These are phyloP conservation scores for Ascochyta viciae-villosae DNA, from an alignment of 2,329 filamentous ascomycete genomes.

Conservation along the genomic window DNA sequence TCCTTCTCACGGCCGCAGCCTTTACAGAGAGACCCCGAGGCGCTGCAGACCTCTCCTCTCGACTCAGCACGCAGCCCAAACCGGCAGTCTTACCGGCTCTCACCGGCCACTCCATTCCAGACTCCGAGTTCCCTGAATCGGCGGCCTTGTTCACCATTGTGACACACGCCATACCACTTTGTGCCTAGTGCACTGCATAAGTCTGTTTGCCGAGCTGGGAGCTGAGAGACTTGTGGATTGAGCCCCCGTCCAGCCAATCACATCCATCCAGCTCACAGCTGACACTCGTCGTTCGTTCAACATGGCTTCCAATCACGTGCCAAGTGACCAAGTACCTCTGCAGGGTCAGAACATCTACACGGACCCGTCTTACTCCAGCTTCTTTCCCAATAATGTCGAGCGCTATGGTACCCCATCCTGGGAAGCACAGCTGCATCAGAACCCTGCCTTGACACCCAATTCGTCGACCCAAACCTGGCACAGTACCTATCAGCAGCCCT, in stretches of 20 bases:
- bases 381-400: slow-evolving; percentile 38
- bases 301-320: slow-evolving; percentile 50
- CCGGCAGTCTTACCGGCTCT: slow-evolving; percentile 46
- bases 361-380: slow-evolving; percentile 39
- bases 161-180: slow-evolving; percentile 41
- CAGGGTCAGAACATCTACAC: slow-evolving; percentile 44
- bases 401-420: slow-evolving; percentile 42
- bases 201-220: slow-evolving; percentile 26
- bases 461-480: slow-evolving; percentile 35
- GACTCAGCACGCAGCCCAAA: slow-evolving; percentile 36
- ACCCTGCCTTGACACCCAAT: slow-evolving; percentile 27
- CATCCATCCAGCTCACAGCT: slow-evolving; percentile 18
- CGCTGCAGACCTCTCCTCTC: slow-evolving; percentile 24
- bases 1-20: slow-evolving; percentile 24
- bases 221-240: slow-evolving; percentile 30
- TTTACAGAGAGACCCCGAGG: slow-evolving; percentile 19
- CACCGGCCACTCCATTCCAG: slow-evolving; percentile 42
- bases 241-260: slow-evolving; percentile 36
- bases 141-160: slow-evolving; percentile 36
- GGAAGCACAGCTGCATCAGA: slow-evolving; percentile 40
- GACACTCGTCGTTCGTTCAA: slow-evolving; percentile 23
- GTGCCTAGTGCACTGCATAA: slow-evolving; percentile 46
- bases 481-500: slow-evolving; percentile 37
- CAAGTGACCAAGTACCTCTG: slow-evolving; percentile 40
- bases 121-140: slow-evolving; percentile 32